These are phyloP conservation scores for Coprinellus micaceus DNA, from an alignment of 768 basidiomycete species.

Conservation along the genomic window DNA sequence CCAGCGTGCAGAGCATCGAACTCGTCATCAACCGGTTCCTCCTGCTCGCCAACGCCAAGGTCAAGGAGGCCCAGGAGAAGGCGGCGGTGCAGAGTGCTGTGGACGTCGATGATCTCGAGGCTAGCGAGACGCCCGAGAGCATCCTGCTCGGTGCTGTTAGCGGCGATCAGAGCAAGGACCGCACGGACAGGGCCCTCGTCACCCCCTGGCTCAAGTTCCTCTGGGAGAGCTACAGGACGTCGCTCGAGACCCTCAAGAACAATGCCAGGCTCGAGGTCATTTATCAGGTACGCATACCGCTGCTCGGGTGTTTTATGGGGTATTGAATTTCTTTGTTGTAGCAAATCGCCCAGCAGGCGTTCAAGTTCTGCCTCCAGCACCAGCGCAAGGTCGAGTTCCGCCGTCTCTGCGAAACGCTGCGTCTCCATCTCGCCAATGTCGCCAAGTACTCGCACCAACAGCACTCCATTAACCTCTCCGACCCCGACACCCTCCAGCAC, in stretches of 20 bases:
- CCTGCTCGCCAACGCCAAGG: slow-evolving; percentile 74
- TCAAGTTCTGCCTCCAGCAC: slow-evolving; percentile 93
- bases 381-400: slow-evolving; percentile 96
- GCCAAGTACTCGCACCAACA: slow-evolving; percentile 93
- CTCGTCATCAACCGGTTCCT: slow-evolving; percentile 86
- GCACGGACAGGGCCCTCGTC: slow-evolving; percentile 91
- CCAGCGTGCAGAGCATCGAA: slow-evolving; percentile 88
- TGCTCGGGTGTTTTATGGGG: not conserved
- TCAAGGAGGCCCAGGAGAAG: slow-evolving; percentile 82
- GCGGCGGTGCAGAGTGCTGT: slow-evolving; percentile 72
- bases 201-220: slow-evolving; percentile 97
- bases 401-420: slow-evolving; percentile 91
- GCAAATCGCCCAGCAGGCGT: slow-evolving; percentile 96
- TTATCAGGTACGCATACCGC: slow-evolving; percentile 69
- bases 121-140: slow-evolving; percentile 90
- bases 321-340: slow-evolving; percentile 27
- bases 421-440: slow-evolving; percentile 90
- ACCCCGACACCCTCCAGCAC: slow-evolving; percentile 90
- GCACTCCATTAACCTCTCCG: slow-evolving; percentile 92
- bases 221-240: slow-evolving; percentile 98
- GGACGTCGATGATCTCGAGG: slow-evolving; percentile 94
- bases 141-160: slow-evolving; percentile 88
- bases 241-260: slow-evolving; percentile 92
- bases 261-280: slow-evolving; percentile 89
- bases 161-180: slow-evolving; percentile 85